Conservation (phyloP, 345 rosid species). For the Abelmoschus esculentus region DNA sequence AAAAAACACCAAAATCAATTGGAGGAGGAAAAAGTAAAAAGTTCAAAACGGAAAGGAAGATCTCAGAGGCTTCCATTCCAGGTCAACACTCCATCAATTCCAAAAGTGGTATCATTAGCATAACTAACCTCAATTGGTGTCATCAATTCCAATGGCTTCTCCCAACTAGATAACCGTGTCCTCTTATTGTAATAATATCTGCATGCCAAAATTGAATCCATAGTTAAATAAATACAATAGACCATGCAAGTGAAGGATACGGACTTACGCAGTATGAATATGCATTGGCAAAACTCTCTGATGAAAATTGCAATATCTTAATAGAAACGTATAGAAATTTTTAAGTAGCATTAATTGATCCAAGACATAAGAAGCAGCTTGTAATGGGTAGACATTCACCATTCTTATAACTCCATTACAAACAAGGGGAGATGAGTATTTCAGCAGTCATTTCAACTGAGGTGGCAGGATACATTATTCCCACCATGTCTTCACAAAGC, state of each 20-base stretch:
- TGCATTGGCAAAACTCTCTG: not conserved
- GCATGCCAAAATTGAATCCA: slow-evolving; percentile 12
- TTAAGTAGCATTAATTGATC: slow-evolving; percentile 3
- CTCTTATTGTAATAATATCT: slow-evolving; percentile 87
- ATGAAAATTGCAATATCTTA: not conserved
- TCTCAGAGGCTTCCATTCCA: not conserved
- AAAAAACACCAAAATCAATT: not conserved
- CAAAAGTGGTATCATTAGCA: slow-evolving; percentile 1
- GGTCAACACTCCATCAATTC: not conserved
- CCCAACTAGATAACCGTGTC: slow-evolving; percentile 81
- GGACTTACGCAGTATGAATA: not conserved
- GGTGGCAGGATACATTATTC: not conserved
- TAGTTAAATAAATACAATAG: slow-evolving; percentile 3
- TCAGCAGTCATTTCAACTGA: not conserved
- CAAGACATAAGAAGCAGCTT: not conserved
- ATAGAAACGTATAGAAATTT: not conserved
- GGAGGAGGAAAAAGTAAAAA: not conserved
- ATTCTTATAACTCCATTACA: not conserved
- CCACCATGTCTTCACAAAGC: not conserved
- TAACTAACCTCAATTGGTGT: slow-evolving; percentile 77
- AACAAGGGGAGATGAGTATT: not conserved
- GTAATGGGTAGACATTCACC: not conserved
- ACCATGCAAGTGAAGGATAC: not conserved
- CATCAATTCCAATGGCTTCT: slow-evolving; percentile 90
- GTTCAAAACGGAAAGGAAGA: not conserved